Percentiles rank a stretch among this genome's conserved stretches.
These are phyloP conservation scores for Fusarium staphyleae DNA, from an alignment of 2,329 filamentous ascomycete genomes.

Conservation along the genomic window DNA sequence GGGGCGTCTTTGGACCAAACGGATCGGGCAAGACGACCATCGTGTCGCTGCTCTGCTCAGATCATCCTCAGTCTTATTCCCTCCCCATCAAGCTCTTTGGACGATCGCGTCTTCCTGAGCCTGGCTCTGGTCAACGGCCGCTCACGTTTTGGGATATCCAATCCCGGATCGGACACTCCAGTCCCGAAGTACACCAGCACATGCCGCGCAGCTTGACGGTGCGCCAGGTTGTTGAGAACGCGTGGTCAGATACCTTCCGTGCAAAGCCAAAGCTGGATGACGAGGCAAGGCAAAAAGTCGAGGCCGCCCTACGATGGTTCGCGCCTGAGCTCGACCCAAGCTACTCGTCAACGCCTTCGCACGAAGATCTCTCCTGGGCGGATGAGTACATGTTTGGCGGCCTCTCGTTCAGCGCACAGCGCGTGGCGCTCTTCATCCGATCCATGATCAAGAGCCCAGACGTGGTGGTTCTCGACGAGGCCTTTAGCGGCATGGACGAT, in stretches of 20 bases:
- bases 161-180: slow-evolving; percentile 87
- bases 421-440: slow-evolving; percentile 83
- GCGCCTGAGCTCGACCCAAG: slow-evolving; percentile 74
- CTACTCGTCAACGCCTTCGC: slow-evolving; percentile 32
- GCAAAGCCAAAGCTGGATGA: slow-evolving; percentile 70
- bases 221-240: slow-evolving; percentile 78
- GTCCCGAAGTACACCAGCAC: slow-evolving; percentile 91
- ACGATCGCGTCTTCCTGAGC: slow-evolving; percentile 76
- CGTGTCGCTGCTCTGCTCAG: slow-evolving; percentile 89
- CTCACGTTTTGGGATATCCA: slow-evolving; percentile 95
- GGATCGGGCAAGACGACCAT: slow-evolving; percentile 96
- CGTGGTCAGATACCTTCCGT: slow-evolving; percentile 89
- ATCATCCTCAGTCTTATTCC: slow-evolving; percentile 94
- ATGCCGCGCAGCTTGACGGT: slow-evolving; percentile 82
- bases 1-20: slow-evolving; percentile 93
- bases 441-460: slow-evolving; percentile 82
- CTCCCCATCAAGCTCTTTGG: slow-evolving; percentile 88
- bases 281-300: slow-evolving; percentile 65
- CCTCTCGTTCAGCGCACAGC: slow-evolving; percentile 81
- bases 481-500: slow-evolving; percentile 86
- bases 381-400: slow-evolving; percentile 73
- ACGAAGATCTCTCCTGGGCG: slow-evolving; percentile 66
- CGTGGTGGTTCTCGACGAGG: slow-evolving; percentile 85
- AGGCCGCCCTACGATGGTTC: slow-evolving; percentile 79
- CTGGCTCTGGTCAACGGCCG: slow-evolving; percentile 69